A percentile compares a stretch with the other conserved stretches of the same genome.
phyloP scores from a whole-genome alignment of 1,284 basidiomycete genomes.

The Boletus coffeatus region DNA sequence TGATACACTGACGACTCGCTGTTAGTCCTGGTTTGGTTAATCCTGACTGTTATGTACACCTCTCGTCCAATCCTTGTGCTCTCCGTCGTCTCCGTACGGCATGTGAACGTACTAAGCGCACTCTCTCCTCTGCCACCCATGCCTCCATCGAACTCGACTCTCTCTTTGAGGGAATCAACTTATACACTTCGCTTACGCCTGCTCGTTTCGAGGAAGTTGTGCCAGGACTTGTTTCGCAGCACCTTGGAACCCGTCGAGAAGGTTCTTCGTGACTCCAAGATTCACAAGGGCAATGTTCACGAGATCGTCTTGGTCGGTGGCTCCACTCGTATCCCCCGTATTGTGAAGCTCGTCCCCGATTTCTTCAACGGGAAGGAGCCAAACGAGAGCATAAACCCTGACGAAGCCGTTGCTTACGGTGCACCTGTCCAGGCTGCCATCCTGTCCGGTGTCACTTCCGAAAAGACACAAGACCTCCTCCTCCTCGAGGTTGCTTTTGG shows the following conservation, averaged over 20 bases:
- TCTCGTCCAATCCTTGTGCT: conserved; percentile 91
- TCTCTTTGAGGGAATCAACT: conserved; percentile 96
- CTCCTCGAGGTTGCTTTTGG: conserved; percentile 96
- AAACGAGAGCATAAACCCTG: conserved; percentile 98
- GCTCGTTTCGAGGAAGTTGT: conserved; percentile 99
- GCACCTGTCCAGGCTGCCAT: conserved; percentile 99
- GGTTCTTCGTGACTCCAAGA: conserved; percentile 97
- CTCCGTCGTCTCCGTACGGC: conserved; percentile 96
- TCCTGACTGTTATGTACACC: conserved; percentile 45
- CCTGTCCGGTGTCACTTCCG: conserved; percentile 95
- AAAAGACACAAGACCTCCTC: conserved; percentile 96
- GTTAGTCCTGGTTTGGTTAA: neutral
- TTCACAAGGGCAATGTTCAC: conserved; percentile 93
- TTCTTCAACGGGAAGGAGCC: conserved; percentile 99
- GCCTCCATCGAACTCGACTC: conserved; percentile 99
- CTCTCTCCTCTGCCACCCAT: conserved; percentile 94
- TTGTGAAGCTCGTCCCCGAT: conserved; percentile 97
- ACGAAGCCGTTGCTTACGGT: conserved; percentile 99
- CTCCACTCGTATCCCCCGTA: conserved; percentile 97
- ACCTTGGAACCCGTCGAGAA: conserved; percentile 99
- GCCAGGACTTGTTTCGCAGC: conserved; percentile 94
- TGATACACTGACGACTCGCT: too few species aligned
- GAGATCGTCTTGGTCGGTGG: conserved; percentile 98
- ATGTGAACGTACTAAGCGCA: conserved; percentile 99
- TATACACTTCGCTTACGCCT: conserved; percentile 97